phyloP scores from a whole-genome alignment of 2,329 filamentous ascomycete species.

The Trichoderma sp. region DNA sequence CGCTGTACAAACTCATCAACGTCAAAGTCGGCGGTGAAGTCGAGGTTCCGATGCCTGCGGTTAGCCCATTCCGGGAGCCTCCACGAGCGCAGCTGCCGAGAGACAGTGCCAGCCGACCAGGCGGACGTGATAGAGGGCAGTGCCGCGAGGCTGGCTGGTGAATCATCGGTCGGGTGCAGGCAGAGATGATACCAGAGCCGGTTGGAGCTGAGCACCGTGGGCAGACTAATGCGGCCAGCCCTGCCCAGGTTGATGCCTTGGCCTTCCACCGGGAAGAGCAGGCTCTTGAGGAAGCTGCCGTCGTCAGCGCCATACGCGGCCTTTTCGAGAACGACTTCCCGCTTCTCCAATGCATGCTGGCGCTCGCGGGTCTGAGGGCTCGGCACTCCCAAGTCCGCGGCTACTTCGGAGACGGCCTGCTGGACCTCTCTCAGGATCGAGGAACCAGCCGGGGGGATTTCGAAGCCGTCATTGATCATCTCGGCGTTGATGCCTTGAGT shows the following conservation, averaged over 20 bases:
- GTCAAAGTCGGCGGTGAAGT: slow-evolving; percentile 97
- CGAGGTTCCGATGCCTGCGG: slow-evolving; percentile 82
- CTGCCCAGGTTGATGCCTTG: slow-evolving; percentile 81
- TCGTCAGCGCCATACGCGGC: slow-evolving; percentile 79
- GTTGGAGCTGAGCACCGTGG: slow-evolving; percentile 74
- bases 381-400: slow-evolving; percentile 76
- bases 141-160: slow-evolving; percentile 72
- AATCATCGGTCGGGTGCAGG: slow-evolving; percentile 87
- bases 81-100: slow-evolving; percentile 90
- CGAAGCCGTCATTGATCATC: slow-evolving; percentile 93
- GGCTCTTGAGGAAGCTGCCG: slow-evolving; percentile 77
- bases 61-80: slow-evolving; percentile 96
- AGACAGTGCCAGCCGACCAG: slow-evolving; percentile 93
- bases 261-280: slow-evolving; percentile 77
- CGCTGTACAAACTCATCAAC: slow-evolving; percentile 86
- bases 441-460: slow-evolving; percentile 71
- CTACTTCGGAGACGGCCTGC: slow-evolving; percentile 74
- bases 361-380: slow-evolving; percentile 69
- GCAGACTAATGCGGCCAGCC: slow-evolving; percentile 76
- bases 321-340: slow-evolving; percentile 83
- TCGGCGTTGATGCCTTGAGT: slow-evolving; percentile 90
- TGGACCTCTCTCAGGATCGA: slow-evolving; percentile 88
- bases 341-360: slow-evolving; percentile 77
- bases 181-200: slow-evolving; percentile 94
- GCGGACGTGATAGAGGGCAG: slow-evolving; percentile 73